phyloP scores from a whole-genome alignment of 805 yeast species.

The Ogataea degrootiae region DNA sequence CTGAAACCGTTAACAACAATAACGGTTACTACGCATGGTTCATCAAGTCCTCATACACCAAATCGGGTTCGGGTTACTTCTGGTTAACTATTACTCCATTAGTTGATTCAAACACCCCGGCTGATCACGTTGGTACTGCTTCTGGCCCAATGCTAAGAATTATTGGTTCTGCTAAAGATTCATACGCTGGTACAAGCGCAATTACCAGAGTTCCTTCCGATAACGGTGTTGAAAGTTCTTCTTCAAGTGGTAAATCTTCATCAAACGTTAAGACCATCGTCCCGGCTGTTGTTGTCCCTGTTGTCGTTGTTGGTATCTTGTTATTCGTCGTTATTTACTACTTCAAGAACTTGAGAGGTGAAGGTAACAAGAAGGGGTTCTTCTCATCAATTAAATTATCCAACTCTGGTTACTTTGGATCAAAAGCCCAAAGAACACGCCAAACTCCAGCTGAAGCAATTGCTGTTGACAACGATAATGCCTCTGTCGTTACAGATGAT shows the following conservation, averaged over 20 bases:
- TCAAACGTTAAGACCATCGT: slow-evolving; percentile 31
- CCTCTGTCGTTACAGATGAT: slow-evolving; percentile 19
- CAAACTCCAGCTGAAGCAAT: slow-evolving; percentile 4
- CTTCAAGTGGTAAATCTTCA: slow-evolving; percentile 11
- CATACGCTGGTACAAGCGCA: slow-evolving; percentile 24
- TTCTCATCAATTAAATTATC: slow-evolving; percentile 11
- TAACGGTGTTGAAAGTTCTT: slow-evolving; percentile 22
- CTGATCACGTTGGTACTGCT: slow-evolving; percentile 34
- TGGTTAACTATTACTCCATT: slow-evolving; percentile 36
- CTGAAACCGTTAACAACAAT: slow-evolving; percentile 31
- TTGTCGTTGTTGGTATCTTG: slow-evolving; percentile 29
- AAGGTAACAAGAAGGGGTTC: slow-evolving; percentile 11
- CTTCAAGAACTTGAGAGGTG: slow-evolving; percentile 23
- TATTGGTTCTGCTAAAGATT: slow-evolving; percentile 21
- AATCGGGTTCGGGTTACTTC: slow-evolving; percentile 30
- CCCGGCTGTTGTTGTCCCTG: slow-evolving; percentile 42
- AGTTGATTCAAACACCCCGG: slow-evolving; percentile 30
- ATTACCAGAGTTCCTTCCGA: slow-evolving; percentile 39
- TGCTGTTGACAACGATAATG: slow-evolving; percentile 13
- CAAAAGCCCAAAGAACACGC: slow-evolving; percentile 12
- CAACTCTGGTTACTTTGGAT: slow-evolving; percentile 8
- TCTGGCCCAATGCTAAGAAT: slow-evolving; percentile 38
- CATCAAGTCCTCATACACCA: slow-evolving; percentile 26
- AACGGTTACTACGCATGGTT: slow-evolving; percentile 38
- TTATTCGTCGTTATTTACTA: slow-evolving; percentile 29